Percentiles rank a stretch among this genome's conserved stretches.
These are phyloP conservation scores for Aspergillus pseudonomiae DNA, from an alignment of 2,329 filamentous ascomycete genomes.

Conservation along the genomic window DNA sequence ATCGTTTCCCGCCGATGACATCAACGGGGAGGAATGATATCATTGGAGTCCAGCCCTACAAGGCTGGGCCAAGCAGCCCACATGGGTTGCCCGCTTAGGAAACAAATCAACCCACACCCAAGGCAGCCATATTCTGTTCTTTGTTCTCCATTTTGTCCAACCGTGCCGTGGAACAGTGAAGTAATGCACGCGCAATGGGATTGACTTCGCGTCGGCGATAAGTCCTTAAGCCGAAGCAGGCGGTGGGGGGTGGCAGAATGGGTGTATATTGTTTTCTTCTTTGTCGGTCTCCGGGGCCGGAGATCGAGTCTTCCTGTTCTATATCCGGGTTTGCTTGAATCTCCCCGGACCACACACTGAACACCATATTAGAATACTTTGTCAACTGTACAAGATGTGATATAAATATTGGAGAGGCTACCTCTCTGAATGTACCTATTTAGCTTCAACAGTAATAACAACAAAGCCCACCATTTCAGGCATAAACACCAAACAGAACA, in stretches of 20 bases:
- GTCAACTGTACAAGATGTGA: background rate
- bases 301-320: background rate
- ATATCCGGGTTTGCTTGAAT: too few species aligned
- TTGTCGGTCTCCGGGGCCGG: background rate
- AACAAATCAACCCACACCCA: background rate
- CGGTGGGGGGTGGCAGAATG: background rate
- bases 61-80: background rate
- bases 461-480: background rate
- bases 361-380: too few species aligned
- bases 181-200: background rate
- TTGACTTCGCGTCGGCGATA: background rate
- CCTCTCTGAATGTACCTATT: background rate
- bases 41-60: constrained; percentile 7
- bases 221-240: background rate
- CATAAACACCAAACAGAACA: background rate
- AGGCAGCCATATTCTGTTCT: background rate
- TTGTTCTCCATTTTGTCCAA: background rate
- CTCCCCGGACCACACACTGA: too few species aligned
- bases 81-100: background rate
- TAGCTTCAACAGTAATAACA: background rate
- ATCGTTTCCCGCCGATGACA: constrained; percentile 9
- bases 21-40: constrained; percentile 13
- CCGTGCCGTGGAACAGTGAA: background rate
- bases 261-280: background rate
- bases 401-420: background rate